A percentile compares a stretch with the other conserved stretches of the same genome.
phyloP scores from a whole-genome alignment of 1,139 yeast genomes.

The Diutina ranongensis region DNA sequence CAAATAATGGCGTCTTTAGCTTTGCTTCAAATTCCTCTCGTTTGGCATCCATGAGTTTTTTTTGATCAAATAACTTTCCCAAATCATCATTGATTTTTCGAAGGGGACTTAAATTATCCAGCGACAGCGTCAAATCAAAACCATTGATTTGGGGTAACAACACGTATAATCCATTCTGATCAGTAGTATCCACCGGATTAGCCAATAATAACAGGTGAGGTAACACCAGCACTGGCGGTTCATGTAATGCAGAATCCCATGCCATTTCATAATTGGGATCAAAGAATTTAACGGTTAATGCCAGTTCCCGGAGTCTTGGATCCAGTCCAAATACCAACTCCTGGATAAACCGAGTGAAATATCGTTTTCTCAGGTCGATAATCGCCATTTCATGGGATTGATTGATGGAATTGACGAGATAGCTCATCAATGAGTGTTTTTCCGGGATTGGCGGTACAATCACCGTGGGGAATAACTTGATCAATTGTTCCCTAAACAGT shows the following conservation, averaged over 20 bases:
- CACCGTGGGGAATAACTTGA: constrained; percentile 36
- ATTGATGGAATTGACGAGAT: constrained; percentile 29
- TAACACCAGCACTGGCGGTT: constrained; percentile 31
- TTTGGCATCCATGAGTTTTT: constrained; percentile 22
- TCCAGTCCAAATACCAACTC: constrained; percentile 24
- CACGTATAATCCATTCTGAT: constrained; percentile 34
- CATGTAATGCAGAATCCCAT: constrained; percentile 36
- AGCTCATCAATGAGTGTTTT: constrained; percentile 38
- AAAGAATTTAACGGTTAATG: constrained; percentile 29
- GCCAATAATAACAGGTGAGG: constrained; percentile 31
- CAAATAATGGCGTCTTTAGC: constrained; percentile 7
- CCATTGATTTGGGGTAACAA: constrained; percentile 27
- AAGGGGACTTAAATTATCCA: constrained; percentile 23
- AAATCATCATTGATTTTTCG: constrained; percentile 27
- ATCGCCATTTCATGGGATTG: constrained; percentile 25
- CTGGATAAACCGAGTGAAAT: constrained; percentile 25
- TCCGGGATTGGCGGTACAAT: constrained; percentile 50
- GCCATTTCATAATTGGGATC: constrained; percentile 39
- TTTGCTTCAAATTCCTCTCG: constrained; percentile 8
- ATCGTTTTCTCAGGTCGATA: constrained; percentile 31
- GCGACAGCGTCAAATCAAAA: constrained; percentile 21
- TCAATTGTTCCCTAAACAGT: constrained; percentile 34
- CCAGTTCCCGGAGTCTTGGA: constrained; percentile 18
- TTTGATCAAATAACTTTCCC: constrained; percentile 23
- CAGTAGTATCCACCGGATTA: constrained; percentile 34